Conservation (phyloP, 305 asterid species). For the Fraxinus greggii region DNA sequence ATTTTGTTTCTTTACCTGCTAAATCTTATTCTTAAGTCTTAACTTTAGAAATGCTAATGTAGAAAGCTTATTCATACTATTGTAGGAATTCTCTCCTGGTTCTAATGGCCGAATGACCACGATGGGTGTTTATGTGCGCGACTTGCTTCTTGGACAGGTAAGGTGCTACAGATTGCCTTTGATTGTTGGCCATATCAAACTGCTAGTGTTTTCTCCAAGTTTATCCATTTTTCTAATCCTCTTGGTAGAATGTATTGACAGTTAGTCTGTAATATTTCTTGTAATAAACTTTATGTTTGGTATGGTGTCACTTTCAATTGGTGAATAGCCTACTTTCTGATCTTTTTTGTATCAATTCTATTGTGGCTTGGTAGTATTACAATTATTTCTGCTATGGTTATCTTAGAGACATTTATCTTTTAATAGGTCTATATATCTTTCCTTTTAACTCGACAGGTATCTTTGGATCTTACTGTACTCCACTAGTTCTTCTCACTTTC, state of each 20-base stretch:
- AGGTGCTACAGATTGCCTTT: constrained; percentile 14
- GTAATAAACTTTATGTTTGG: not conserved
- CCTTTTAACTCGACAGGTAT: not conserved
- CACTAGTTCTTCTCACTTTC: not conserved
- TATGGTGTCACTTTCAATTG: not conserved
- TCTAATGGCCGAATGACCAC: constrained; percentile 85
- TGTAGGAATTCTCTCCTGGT: constrained; percentile 94
- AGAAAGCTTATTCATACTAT: constrained; percentile 17
- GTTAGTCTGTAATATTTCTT: not conserved
- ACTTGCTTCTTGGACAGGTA: constrained; percentile 97
- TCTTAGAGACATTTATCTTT: not conserved
- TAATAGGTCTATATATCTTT: not conserved
- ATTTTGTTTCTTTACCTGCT: constrained; percentile 14
- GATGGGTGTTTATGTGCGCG: constrained; percentile 93
- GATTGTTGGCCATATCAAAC: constrained; percentile 15
- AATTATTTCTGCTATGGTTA: not conserved
- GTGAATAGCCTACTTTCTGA: not conserved
- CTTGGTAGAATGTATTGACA: not conserved
- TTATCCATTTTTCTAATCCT: not conserved
- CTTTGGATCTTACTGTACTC: not conserved
- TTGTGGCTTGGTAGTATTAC: not conserved
- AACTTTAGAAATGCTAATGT: constrained; percentile 11
- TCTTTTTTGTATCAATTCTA: not conserved
- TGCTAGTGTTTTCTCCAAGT: not conserved
- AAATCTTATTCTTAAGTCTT: not conserved